Base-by-base conservation (phyloP, 2,329 filamentous ascomycete species). In the Incumbomyces lentus region DNA sequence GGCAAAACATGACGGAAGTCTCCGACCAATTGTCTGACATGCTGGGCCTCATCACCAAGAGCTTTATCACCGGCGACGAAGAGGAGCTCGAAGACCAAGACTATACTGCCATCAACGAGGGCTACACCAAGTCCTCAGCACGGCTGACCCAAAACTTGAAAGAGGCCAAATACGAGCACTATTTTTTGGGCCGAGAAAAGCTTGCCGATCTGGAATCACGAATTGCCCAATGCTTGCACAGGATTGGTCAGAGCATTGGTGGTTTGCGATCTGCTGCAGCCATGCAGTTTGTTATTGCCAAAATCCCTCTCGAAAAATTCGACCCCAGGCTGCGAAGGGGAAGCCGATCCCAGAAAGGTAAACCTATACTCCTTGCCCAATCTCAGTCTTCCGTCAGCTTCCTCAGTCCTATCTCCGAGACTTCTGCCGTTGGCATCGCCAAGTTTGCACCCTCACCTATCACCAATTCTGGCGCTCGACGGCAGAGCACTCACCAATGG, bases 121-220 rank as follows among this genome's bases (percentile, higher is more conserved):
- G 71, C 34, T 90, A 88, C 64, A 79, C 78, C 53, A 71, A 76
- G 3, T 78, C 79, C 1, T 82, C 88, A 58, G 71, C 74, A 12
- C 73, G 78, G 31, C 80, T 95, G 62, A 79, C 83, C 43, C 86
- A 83, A 60, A 82, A 86, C 50, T 70, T 95, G 11, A 78, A 79
- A 52, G 90, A 96, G 63, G 84, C 89, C 12, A 94, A 90, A 61
- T 82, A 86, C 49, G 90, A 96, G 63, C 86, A 95, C 59, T 95
- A 86, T 59, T 69, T 89, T 2, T 64, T 87, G 3, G 90, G 90
- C 1, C 81, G 78, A 2, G 89, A 95, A 61, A 75, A 75, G 46
- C 76, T 90, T 51, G 93, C 93, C 62, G 73, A 75, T 32, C 74
- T 93, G 2, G 86, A 95, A 58, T 82, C 82, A 53, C 80, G 77